phyloP scores from a whole-genome alignment of 1,284 basidiomycete species.

The Malassezia brasiliensis region DNA sequence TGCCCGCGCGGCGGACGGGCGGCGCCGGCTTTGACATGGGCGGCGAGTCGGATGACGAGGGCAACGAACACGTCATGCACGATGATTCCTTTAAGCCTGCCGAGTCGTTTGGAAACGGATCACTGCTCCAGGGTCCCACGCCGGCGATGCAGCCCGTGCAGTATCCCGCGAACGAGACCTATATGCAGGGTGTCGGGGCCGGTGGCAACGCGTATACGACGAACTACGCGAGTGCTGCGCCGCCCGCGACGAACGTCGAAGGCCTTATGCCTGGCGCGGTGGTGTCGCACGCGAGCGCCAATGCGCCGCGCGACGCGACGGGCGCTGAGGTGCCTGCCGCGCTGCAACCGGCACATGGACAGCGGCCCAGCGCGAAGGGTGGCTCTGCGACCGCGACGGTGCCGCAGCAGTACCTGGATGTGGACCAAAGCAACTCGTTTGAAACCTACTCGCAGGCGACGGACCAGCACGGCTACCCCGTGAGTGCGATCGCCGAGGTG shows the following conservation, averaged over 20 bases:
- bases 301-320: neutral
- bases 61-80: conserved; percentile 8
- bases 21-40: conserved; percentile 47
- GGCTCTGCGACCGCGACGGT: neutral
- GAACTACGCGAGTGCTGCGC: neutral
- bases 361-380: too few species aligned
- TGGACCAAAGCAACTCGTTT: neutral
- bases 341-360: too few species aligned
- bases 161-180: neutral
- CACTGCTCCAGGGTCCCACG: neutral
- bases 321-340: neutral
- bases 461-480: neutral
- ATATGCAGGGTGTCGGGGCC: neutral
- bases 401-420: neutral
- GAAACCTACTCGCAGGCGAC: neutral
- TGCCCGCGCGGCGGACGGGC: conserved; percentile 41
- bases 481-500: conserved; percentile 1
- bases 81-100: conserved; percentile 5
- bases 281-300: neutral
- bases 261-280: neutral
- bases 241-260: neutral
- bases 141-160: neutral
- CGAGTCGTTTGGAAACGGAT: conserved; percentile 1
- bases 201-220: neutral
- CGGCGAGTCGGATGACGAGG: conserved; percentile 32